Conservation (phyloP, 345 rosid species). For the Hypericum androsaemum region DNA sequence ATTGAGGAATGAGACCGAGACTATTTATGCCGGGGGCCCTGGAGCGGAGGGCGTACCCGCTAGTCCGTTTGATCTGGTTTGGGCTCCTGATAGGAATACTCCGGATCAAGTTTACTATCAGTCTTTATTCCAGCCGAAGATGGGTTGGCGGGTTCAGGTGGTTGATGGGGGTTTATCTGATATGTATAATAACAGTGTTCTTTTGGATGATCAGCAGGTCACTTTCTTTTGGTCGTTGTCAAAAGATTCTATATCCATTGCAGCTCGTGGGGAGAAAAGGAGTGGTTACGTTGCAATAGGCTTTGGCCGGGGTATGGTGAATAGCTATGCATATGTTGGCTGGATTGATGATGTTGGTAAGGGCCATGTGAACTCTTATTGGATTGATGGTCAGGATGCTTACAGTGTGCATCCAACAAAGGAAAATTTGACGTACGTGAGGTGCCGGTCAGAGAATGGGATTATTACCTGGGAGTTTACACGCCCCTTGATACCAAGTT, state of each 20-base stretch:
- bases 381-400: slow-evolving; percentile 82
- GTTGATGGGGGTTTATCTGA: slow-evolving; percentile 92
- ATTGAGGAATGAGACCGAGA: slow-evolving; percentile 59
- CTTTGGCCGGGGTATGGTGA: slow-evolving; percentile 69
- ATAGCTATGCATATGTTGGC: slow-evolving; percentile 83
- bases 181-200: slow-evolving; percentile 87
- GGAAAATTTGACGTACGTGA: slow-evolving; percentile 70
- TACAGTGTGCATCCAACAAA: slow-evolving; percentile 55
- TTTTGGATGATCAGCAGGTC: slow-evolving; percentile 91
- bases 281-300: slow-evolving; percentile 88
- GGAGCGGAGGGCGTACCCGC: slow-evolving; percentile 75
- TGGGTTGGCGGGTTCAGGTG: slow-evolving; percentile 97
- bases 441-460: slow-evolving; percentile 87
- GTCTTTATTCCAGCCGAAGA: slow-evolving; percentile 66
- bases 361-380: slow-evolving; percentile 71
- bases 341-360: slow-evolving; percentile 70
- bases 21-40: slow-evolving; percentile 81
- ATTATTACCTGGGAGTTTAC: slow-evolving; percentile 89
- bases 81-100: slow-evolving; percentile 89
- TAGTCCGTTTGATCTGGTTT: slow-evolving; percentile 63
- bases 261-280: slow-evolving; percentile 90
- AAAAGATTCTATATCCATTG: slow-evolving; percentile 62
- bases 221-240: slow-evolving; percentile 82
- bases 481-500: slow-evolving; percentile 57
- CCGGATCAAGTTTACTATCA: slow-evolving; percentile 87